Base-by-base conservation (phyloP, 2,329 filamentous ascomycete genomes). In the Nothomitra cinnamomea region DNA sequence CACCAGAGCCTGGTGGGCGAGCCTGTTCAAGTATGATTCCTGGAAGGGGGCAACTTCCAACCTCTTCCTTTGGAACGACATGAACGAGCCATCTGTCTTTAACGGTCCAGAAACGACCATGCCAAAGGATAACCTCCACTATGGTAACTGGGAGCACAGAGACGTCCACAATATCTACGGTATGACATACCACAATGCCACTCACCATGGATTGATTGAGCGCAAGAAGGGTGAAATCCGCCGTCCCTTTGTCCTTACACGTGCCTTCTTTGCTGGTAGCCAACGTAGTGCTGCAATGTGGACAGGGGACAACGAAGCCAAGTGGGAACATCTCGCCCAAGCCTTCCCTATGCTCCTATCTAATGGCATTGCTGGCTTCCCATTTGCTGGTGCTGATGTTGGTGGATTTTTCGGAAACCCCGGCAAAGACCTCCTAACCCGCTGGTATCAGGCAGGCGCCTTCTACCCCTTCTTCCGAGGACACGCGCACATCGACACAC, bases 41-140 rank as follows among this genome's bases (percentile, higher is more conserved):
- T 98, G 95, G 75, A 86, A 87, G 67, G 89, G 88, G 49, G 87
- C 87, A 1, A 76, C 83, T 61, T 75, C 82, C 58, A 98, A 96
- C 66, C 83, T 87, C 0, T 95, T 87, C 68, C 80, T 98, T 61
- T 98, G 92, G 92, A 98, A 98, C 66, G 92, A 98, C 66, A 98
- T 98, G 92, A 96, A 95, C 65, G 92, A 98, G 70, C 92, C 92
- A 0, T 96, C 92, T 0, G 92, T 98, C 1, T 98, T 98, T 73
- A 96, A 96, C 65, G 92, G 92, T 0, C 92, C 92, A 0, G 92
- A 98, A 68, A 94, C 88, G 2, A 96, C 90, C 3, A 96, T 96
- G 89, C 92, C 92, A 57, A 95, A 95, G 69, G 92, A 98, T 72
- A 98, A 98, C 65, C 69, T 98, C 28, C 92, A 98, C 65, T 72